Base-by-base conservation (phyloP, 2,329 filamentous ascomycete species). In the Trichoderma harzianum region DNA sequence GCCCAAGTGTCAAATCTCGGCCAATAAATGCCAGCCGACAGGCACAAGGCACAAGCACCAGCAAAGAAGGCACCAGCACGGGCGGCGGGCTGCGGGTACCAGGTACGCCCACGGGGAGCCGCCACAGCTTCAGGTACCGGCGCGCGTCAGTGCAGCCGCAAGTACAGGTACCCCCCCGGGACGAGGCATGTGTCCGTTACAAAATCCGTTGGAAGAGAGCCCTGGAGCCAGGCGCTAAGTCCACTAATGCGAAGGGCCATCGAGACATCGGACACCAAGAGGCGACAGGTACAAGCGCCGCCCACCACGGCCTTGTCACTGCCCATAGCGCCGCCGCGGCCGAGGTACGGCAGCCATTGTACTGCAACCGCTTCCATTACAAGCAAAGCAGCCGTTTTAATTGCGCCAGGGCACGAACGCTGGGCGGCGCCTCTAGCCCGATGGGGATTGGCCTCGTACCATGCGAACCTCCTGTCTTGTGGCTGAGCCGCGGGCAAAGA, bases 1-100 rank as follows among this genome's bases (percentile, higher is more conserved):
- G 55, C 66, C 66, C 55, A 39, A 60, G 66, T 51, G 66, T 69
- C 66, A 51, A 69, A 69, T 69, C 66, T 69, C 66, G 66, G 66
- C 66, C 66, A 69, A 69, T 69, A 53, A 34, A 69, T 58, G 55
- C 55, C 53, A 60, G 53, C 53, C 53, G 34, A 60, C 55, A 60
- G 55, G 65, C 51, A 34, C 53, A 60, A 60, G 55, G 64, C 51
- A 55, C 64, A 34, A 32, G 65, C 53, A 53, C 53, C 24, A 34
- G 47, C 16, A 68, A 11, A 10, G 39, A 32, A 32, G 30, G 30
- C 30, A 36, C 34, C 34, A 47, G 43, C 43, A 51, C 43, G 43
- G 43, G 43, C 43, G 14, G 36, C 36, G 36, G 16, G 36, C 36
- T 18, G 43, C 43, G n/a, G 43, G 43, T 51, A 51, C 43, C 43